Conservation (phyloP, 2,329 filamentous ascomycete species). For the Fusarium sp. region DNA sequence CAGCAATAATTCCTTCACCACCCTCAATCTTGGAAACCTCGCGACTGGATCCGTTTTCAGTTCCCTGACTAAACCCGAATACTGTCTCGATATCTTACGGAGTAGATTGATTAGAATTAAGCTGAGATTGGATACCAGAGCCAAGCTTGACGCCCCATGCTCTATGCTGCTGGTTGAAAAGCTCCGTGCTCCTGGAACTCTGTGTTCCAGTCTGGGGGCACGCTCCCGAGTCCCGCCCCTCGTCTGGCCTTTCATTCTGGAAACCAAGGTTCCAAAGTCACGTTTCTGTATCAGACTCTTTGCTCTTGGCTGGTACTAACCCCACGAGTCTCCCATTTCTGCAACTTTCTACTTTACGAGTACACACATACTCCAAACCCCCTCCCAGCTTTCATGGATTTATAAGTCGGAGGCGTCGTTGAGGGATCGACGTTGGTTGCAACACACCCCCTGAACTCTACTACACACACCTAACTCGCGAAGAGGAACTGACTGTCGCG, state of each 20-base stretch:
- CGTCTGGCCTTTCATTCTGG: constrained; percentile 12
- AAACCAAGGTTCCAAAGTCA: constrained; percentile 16
- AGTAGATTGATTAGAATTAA: neutral
- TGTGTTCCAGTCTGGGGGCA: constrained; percentile 8
- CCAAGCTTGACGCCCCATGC: constrained; percentile 1
- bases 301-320: neutral
- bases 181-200: constrained; percentile 19
- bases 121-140: neutral
- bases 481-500: constrained; percentile 13
- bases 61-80: constrained; percentile 16
- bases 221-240: constrained; percentile 7
- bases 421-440: constrained; percentile 31
- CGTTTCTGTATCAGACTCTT: constrained; percentile 2
- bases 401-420: constrained; percentile 21
- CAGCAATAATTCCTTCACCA: constrained; percentile 27
- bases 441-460: constrained; percentile 33
- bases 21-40: constrained; percentile 17
- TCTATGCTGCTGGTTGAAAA: constrained; percentile 22
- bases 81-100: constrained; percentile 12
- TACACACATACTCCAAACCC: neutral
- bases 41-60: constrained; percentile 12
- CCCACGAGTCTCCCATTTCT: neutral
- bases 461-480: constrained; percentile 19
- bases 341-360: neutral
- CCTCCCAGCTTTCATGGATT: constrained; percentile 6